Percentiles rank a stretch among this genome's conserved stretches.
These are phyloP conservation scores for Graphilbum ipis-grandicollis DNA, from an alignment of 2,329 filamentous ascomycete species.

Conservation along the genomic window DNA sequence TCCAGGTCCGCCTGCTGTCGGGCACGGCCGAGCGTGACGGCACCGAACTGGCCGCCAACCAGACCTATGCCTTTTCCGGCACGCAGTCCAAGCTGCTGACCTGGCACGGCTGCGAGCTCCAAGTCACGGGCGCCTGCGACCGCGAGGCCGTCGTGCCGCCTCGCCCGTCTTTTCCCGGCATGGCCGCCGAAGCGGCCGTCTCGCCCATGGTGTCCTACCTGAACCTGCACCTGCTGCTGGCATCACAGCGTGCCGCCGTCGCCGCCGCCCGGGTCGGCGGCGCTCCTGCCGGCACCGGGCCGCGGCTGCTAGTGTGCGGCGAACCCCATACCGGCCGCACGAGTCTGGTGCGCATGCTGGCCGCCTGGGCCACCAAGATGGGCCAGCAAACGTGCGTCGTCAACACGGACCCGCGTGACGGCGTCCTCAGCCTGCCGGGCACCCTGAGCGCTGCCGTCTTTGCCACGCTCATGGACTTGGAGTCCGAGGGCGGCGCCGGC, in stretches of 20 bases:
- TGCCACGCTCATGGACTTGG: constrained; percentile 69
- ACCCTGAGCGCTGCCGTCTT: constrained; percentile 77
- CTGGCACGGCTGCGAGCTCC: constrained; percentile 77
- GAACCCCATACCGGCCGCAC: constrained; percentile 70
- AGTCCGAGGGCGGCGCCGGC: constrained; percentile 52
- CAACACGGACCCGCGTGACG: constrained; percentile 71
- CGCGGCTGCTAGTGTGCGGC: constrained; percentile 72
- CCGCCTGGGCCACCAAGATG: constrained; percentile 60
- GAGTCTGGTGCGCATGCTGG: constrained; percentile 57
- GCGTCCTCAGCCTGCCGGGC: constrained; percentile 60
- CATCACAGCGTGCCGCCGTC: constrained; percentile 44
- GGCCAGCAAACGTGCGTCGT: constrained; percentile 64
- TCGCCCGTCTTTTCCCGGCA: too few species aligned
- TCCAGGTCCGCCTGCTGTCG: constrained; percentile 45
- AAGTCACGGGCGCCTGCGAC: constrained; percentile 48
- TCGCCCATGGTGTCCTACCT: constrained; percentile 66
- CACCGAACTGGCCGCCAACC: constrained; percentile 71
- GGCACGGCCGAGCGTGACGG: constrained; percentile 90
- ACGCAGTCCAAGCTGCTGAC: constrained; percentile 80
- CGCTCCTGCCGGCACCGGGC: constrained; percentile 38
- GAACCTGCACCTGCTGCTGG: constrained; percentile 78
- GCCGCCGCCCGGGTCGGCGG: too few species aligned
- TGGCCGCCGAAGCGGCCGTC: constrained; percentile 3
- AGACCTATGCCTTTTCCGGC: constrained; percentile 65
- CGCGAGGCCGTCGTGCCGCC: constrained; percentile 40